phyloP scores from a whole-genome alignment of 192 early-diverging fungal genomes.

The Backusella morwellensis region DNA sequence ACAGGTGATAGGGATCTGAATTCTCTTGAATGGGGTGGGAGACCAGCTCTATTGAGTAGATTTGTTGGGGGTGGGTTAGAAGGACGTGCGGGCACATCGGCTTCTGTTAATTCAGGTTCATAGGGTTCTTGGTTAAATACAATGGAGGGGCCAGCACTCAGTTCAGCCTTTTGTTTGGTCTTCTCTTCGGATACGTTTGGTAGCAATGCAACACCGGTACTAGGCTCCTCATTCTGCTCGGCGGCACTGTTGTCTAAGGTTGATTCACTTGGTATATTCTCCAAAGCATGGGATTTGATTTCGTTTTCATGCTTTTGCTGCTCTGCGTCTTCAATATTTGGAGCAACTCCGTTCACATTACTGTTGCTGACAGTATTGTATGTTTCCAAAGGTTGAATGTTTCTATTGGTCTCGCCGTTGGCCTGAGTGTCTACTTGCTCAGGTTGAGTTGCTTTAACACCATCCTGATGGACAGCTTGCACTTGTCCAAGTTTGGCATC shows the following conservation, averaged over 20 bases:
- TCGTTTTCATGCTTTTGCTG: neutral
- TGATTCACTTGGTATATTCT: neutral
- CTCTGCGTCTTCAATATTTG: neutral
- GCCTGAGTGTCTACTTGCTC: neutral
- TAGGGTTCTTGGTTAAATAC: conserved; percentile 10
- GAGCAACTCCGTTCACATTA: neutral
- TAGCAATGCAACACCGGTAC: neutral
- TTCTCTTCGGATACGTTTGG: neutral
- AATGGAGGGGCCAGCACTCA: neutral
- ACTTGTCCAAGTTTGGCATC: neutral
- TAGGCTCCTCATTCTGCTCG: neutral
- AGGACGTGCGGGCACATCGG: conserved; percentile 11
- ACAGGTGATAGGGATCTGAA: neutral
- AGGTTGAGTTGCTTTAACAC: neutral
- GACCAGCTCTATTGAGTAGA: conserved; percentile 4
- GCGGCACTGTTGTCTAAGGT: neutral
- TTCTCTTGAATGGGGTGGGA: neutral
- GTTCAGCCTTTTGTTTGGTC: neutral
- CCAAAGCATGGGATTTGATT: neutral
- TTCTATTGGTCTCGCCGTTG: neutral
- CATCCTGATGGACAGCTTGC: neutral
- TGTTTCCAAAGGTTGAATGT: neutral
- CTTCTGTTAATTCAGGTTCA: conserved; percentile 3
- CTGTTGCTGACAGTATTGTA: neutral
- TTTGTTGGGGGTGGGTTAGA: conserved; percentile 5